Conservation (phyloP, 768 basidiomycete species). For the Lactarius hengduanensis region DNA sequence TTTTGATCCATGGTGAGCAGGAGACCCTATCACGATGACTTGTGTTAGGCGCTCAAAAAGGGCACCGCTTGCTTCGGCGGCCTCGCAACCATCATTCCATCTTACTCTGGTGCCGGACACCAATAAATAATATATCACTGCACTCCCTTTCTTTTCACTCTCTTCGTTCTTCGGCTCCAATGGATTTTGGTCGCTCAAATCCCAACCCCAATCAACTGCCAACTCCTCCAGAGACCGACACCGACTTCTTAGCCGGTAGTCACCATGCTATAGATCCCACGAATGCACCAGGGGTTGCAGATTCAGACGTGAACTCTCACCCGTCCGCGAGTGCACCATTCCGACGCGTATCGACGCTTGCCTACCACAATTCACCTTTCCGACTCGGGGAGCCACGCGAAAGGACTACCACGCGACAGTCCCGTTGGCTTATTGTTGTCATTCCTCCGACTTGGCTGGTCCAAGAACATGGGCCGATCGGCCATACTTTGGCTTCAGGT, state of each 20-base stretch:
- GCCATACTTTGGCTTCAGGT: conserved; percentile 56
- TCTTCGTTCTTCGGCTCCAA: conserved; percentile 44
- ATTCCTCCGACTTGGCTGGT: conserved; percentile 60
- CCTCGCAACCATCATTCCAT: conserved; percentile 18
- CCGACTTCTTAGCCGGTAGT: conserved; percentile 23
- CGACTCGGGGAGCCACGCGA: conserved; percentile 48
- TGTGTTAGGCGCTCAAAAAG: neutral
- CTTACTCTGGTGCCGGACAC: conserved; percentile 20
- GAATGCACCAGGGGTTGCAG: conserved; percentile 2
- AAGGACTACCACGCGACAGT: conserved; percentile 38
- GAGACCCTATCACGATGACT: neutral
- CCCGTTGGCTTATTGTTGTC: conserved; percentile 61
- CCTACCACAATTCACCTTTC: conserved; percentile 48
- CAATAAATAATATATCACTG: neutral
- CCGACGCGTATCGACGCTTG: conserved; percentile 49
- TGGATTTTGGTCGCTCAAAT: conserved; percentile 38
- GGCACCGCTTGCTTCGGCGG: neutral
- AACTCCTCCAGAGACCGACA: conserved; percentile 43
- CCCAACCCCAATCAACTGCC: conserved; percentile 27
- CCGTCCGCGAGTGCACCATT: conserved; percentile 33
- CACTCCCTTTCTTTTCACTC: neutral
- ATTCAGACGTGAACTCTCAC: conserved; percentile 6
- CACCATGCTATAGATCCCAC: conserved; percentile 6
- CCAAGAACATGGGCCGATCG: conserved; percentile 57
- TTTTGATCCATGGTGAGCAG: conserved; percentile 55